Evolutionary conservation across 257 asterid species (phyloP).

Genomic region (Rauvolfia tetraphylla): DNA sequence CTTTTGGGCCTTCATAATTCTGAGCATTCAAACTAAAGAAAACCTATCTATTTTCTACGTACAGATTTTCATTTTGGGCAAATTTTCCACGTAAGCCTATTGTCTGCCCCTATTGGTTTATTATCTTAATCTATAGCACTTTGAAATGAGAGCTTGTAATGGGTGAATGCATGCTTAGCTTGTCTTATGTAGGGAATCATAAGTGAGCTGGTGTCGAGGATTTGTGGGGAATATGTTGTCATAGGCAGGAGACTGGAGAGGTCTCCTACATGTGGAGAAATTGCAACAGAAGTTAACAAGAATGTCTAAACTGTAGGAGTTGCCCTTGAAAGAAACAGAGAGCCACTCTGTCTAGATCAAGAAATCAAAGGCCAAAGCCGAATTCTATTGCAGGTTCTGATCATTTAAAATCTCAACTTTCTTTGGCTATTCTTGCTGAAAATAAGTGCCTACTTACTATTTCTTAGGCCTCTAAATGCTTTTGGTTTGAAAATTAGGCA

Average conservation of each 20-base stretch:
- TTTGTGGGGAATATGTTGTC: conserved; percentile 43
- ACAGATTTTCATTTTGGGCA: too few relatives aligned
- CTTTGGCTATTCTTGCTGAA: too few relatives aligned
- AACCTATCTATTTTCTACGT: too few relatives aligned
- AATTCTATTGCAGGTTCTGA: conserved; percentile 56
- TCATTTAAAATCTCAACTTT: neutral
- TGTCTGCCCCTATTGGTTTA: neutral
- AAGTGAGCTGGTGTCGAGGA: conserved; percentile 47
- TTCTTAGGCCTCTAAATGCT: too few relatives aligned
- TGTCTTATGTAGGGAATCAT: conserved; percentile 53
- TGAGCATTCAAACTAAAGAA: neutral
- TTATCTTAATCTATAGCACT: too few relatives aligned
- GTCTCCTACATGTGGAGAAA: conserved; percentile 47
- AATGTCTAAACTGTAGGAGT: conserved; percentile 39
- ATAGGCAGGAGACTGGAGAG: conserved; percentile 40
- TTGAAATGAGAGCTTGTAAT: conserved; percentile 26
- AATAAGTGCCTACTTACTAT: too few relatives aligned
- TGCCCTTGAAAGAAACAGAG: conserved; percentile 44
- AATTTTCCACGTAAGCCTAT: neutral
- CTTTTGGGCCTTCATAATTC: neutral
- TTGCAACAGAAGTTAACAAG: conserved; percentile 37
- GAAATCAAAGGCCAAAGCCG: conserved; percentile 32
- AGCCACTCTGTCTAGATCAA: conserved; percentile 52
- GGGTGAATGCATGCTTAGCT: conserved; percentile 42
- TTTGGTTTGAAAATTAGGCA: too few relatives aligned